A percentile compares a stretch with the other conserved stretches of the same genome.
These are phyloP conservation scores for Trichoderma brevicompactum DNA, from an alignment of 2,329 filamentous ascomycete species.

Conservation along the genomic window DNA sequence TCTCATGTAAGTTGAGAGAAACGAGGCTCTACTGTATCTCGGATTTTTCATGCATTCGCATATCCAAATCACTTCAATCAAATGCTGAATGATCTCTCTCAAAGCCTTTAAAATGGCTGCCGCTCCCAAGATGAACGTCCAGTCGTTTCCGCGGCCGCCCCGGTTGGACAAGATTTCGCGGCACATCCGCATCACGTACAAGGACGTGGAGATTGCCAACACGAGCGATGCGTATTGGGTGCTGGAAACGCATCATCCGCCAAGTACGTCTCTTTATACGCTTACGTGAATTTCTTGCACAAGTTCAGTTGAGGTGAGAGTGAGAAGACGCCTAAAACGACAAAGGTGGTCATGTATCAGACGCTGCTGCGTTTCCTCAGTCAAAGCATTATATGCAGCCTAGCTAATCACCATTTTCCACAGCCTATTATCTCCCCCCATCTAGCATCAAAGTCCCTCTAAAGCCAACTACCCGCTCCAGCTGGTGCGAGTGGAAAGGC, in stretches of 20 bases:
- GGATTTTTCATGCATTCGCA: no score
- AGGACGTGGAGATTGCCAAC: conserved; percentile 59
- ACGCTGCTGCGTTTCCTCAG: neutral
- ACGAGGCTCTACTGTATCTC: no score
- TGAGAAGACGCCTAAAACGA: neutral
- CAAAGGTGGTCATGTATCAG: neutral
- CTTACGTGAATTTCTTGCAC: neutral
- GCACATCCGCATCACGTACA: conserved; percentile 61
- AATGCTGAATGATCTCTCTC: neutral
- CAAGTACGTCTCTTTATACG: conserved; percentile 48
- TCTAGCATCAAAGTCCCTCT: conserved; percentile 54
- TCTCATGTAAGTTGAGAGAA: conserved; percentile 2
- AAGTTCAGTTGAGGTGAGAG: neutral
- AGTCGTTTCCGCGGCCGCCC: conserved; percentile 62
- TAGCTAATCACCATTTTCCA: neutral
- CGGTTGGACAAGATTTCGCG: conserved; percentile 57
- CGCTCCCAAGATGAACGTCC: conserved; percentile 55
- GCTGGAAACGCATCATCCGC: conserved; percentile 65
- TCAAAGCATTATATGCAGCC: conserved; percentile 49
- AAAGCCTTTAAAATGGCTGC: conserved; percentile 40
- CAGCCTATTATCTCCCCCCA: conserved; percentile 64
- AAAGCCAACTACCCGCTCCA: conserved; percentile 48
- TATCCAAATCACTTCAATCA: neutral
- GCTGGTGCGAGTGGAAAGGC: conserved; percentile 66
- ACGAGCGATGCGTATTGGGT: conserved; percentile 65